phyloP scores from a whole-genome alignment of 345 rosid genomes.

The Trapa bicornis region DNA sequence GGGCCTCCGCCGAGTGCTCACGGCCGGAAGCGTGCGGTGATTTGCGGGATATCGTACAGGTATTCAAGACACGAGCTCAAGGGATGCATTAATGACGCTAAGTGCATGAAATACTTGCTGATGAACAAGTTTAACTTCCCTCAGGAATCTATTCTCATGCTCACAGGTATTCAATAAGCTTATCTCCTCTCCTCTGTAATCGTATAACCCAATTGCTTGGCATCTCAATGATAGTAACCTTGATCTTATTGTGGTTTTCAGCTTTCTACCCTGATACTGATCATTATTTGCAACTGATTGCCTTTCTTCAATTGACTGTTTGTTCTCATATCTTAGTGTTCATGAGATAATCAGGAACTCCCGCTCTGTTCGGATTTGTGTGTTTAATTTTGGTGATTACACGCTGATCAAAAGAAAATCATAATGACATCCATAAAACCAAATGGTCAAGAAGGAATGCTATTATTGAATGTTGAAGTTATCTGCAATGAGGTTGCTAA shows the following conservation, averaged over 20 bases:
- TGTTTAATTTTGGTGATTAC: background rate
- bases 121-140: slow-evolving; percentile 64
- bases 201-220: background rate
- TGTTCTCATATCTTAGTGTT: background rate
- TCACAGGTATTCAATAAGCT: slow-evolving; percentile 36
- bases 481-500: too few relatives aligned
- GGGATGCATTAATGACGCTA: slow-evolving; percentile 87
- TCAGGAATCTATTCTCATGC: slow-evolving; percentile 66
- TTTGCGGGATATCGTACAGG: slow-evolving; percentile 70
- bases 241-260: background rate
- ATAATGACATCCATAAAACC: background rate
- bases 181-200: background rate
- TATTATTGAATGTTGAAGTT: too few relatives aligned
- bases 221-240: background rate
- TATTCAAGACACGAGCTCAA: slow-evolving; percentile 72
- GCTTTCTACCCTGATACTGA: background rate
- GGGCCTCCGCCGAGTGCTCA: slow-evolving; percentile 47
- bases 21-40: slow-evolving; percentile 74
- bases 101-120: slow-evolving; percentile 78
- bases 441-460: too few relatives aligned
- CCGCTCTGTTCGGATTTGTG: background rate
- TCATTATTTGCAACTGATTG: background rate
- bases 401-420: background rate
- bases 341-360: background rate
- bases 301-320: background rate